These are phyloP conservation scores for Paramarasmius palmivorus DNA, from an alignment of 1,284 basidiomycete species.

Conservation along the genomic window DNA sequence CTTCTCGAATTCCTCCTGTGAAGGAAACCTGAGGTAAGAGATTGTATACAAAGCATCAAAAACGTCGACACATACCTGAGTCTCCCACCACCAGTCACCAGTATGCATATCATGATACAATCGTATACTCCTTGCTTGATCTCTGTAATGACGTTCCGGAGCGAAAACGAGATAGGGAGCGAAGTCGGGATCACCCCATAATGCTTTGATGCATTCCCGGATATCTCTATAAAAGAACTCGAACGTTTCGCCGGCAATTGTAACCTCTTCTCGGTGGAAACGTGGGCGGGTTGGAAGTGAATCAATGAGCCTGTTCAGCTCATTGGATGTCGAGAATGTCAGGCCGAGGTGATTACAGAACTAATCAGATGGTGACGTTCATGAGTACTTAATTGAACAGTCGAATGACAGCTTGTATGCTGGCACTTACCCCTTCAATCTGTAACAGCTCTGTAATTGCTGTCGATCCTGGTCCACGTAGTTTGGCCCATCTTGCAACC, in stretches of 20 bases:
- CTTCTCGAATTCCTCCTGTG: too few relatives aligned
- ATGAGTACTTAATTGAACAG: too few relatives aligned
- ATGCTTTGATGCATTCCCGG: slow-evolving; percentile 25
- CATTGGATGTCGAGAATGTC: neutral
- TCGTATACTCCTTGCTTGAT: slow-evolving; percentile 9
- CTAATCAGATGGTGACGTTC: too few relatives aligned
- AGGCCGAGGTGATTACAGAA: slow-evolving; percentile 1
- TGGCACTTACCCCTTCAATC: neutral
- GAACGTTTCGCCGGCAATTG: neutral
- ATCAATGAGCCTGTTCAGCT: slow-evolving; percentile 3
- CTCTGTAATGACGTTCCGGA: slow-evolving; percentile 19
- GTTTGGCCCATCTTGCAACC: slow-evolving; percentile 1
- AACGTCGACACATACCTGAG: slow-evolving; percentile 24
- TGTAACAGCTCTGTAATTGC: slow-evolving; percentile 2
- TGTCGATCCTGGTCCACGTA: slow-evolving; percentile 4
- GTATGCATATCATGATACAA: slow-evolving; percentile 23
- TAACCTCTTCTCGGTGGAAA: neutral
- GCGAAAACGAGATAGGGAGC: slow-evolving; percentile 13
- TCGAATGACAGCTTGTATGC: neutral
- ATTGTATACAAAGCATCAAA: slow-evolving; percentile 9
- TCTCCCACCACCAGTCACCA: too few relatives aligned
- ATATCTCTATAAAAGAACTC: slow-evolving; percentile 23
- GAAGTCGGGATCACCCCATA: slow-evolving; percentile 28
- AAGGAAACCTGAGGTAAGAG: too few relatives aligned
- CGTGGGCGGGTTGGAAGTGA: neutral